A percentile compares a stretch with the other conserved stretches of the same genome.
phyloP scores from a whole-genome alignment of 345 rosid genomes.

The Hypericum perforatum region DNA sequence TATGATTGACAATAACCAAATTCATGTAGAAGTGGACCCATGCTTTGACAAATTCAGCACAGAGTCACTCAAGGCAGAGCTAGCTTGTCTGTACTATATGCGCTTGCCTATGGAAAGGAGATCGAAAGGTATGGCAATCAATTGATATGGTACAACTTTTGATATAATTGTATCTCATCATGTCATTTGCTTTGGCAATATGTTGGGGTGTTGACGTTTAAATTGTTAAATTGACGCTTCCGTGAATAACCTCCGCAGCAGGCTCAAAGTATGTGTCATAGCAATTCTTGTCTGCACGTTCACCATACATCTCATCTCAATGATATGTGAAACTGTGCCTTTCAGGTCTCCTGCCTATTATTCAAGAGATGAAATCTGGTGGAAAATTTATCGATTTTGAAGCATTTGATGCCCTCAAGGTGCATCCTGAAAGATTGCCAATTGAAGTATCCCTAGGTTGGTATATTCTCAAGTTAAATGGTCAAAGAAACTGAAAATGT shows the following conservation, averaged over 20 bases:
- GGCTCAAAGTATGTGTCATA: too few species aligned
- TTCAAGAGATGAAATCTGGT: slow-evolving; percentile 47
- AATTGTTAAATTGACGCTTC: too few species aligned
- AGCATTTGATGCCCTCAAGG: slow-evolving; percentile 28
- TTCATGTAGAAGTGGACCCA: slow-evolving; percentile 33
- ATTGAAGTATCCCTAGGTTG: slow-evolving; percentile 62
- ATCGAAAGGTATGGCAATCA: slow-evolving; percentile 48
- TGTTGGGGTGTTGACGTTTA: neutral
- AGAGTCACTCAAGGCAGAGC: slow-evolving; percentile 61
- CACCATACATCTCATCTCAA: neutral
- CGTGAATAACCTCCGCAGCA: too few species aligned
- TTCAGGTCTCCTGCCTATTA: slow-evolving; percentile 81
- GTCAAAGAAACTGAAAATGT: too few species aligned
- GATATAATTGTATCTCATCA: neutral
- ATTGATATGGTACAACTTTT: slow-evolving; percentile 6
- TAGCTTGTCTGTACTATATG: slow-evolving; percentile 74
- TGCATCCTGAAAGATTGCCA: slow-evolving; percentile 27
- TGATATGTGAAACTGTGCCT: slow-evolving; percentile 12
- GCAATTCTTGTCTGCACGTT: neutral
- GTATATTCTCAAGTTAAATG: too few species aligned
- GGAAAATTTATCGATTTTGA: slow-evolving; percentile 44
- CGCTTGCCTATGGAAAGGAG: slow-evolving; percentile 67
- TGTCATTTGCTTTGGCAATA: neutral
- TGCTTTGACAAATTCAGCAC: slow-evolving; percentile 28
- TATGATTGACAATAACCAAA: slow-evolving; percentile 41